Evolutionary conservation across 306 rosid genomes (phyloP), one percentile per base, ranked within the genome.

Genomic region (Acacia acuminata): DNA sequence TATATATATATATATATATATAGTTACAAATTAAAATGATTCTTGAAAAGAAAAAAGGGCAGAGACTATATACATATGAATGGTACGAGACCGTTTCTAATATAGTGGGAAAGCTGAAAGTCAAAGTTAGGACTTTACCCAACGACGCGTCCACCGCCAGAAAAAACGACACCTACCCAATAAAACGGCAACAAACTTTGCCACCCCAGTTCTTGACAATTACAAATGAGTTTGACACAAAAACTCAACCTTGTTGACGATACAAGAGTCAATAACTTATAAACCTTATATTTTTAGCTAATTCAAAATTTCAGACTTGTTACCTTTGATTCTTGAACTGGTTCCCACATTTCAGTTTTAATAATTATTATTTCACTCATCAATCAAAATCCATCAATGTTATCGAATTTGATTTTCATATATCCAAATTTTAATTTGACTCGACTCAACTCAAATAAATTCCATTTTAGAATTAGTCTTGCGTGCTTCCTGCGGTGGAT

Each of bases 111-210:
- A 51, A 2, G 19, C 7, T 38, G 7, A 19, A 20, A 40, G 74
- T 38, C 74, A 69, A 42, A 22, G 9, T 70, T 8, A 60, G 67
- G 10, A 3, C 30, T 69, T 4, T 2, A 40, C 73, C 73, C 40
- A 69, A 38, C 16, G 25, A 69, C 73, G 73, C 73, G 75, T n/a
- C 2, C 75, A 69, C 55, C 75, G 75, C 20, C 75, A 6, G 27
- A 47, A 22, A 1, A 69, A n/a, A 70, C 73, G 50, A 43, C 55
- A 70, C 75, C 19, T 43, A 34, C 16, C 36, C 17, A 69, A 7
- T 24, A 11, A 38, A 64, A 77, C 80, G 73, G 45, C 81, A 64
- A 45, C 72, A 27, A 30, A 64, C 32, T 0, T 30, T 64, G 45
- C 47, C 11, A 30, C 45, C 61, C 16, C 70, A 30, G 4, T 64